Base-by-base conservation (phyloP, 371 early-diverging fungal genomes). In the Conidiobolus incongruus region DNA sequence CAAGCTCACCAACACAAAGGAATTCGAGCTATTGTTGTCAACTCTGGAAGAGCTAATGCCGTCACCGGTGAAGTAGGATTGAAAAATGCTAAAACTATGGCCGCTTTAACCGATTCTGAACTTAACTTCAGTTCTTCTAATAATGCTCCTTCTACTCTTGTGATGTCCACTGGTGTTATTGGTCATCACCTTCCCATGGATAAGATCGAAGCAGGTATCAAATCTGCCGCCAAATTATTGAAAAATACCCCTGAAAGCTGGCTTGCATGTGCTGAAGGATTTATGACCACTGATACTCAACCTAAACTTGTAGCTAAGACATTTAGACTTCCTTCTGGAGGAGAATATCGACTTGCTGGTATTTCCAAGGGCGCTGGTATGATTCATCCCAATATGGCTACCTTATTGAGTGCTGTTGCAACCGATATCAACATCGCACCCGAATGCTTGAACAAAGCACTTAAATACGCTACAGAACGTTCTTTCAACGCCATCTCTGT, bases 121-220 rank as follows among this genome's bases (percentile, higher is more conserved):
- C 24, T 47, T 34, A 36, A 20, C 26, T 21, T 38, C 20, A 24
- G 17, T 19, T 40, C 45, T 13, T 54, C 50, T 11, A 56, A 60
- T n/a, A 59, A 62, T 7, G 45, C 54, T 16, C 35, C 46, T 13
- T 56, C 59, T 20, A 62, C 77, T 1, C 52, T 92, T 43, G 80
- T 87, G 26, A 89, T 94, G 90, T 90, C 90, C 1, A 94, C 95
- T 0, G 95, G 95, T 32, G 95, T 94, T 21, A 94, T 94, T 54
- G 95, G 95, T 2, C 88, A 91, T 50, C 75, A 70, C 32, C 59
- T 92, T 35, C 75, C 81, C 12, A 78, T 92, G 56, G 76, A 79
- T 23, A 82, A 81, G 56, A 79, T 94, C 39, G 50, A 63, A 36
- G 40, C 56, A n/a, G 95, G 92, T 10, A 69, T 90, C 39, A 47